phyloP scores from a whole-genome alignment of 176 grass and related monocot species.

The Oropetium thomaeum region DNA sequence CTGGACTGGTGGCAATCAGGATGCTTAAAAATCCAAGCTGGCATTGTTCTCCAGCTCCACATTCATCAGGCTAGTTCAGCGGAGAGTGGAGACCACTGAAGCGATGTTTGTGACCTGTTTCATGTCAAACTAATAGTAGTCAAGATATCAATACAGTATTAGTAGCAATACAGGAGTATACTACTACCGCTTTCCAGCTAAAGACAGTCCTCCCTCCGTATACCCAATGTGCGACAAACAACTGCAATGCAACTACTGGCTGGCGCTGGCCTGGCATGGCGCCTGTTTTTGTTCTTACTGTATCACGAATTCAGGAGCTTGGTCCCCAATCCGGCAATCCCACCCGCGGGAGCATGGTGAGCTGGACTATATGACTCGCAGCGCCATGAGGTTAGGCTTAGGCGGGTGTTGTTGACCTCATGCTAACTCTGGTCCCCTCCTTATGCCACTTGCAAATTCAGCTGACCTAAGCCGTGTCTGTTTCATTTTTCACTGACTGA shows the following conservation, averaged over 20 bases:
- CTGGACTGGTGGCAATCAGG: background rate
- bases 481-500: slow-evolving; percentile 15
- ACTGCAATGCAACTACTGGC: background rate
- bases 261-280: slow-evolving; percentile 3
- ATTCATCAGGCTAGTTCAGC: slow-evolving; percentile 9
- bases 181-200: slow-evolving; percentile 28
- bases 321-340: too few species aligned
- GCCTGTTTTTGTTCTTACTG: slow-evolving; percentile 16
- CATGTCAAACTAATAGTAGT: slow-evolving; percentile 21
- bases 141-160: slow-evolving; percentile 7
- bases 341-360: slow-evolving; percentile 29
- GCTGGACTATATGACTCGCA: slow-evolving; percentile 34
- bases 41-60: slow-evolving; percentile 5
- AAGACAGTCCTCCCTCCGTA: background rate
- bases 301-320: background rate
- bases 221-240: background rate
- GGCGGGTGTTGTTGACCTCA: slow-evolving; percentile 34
- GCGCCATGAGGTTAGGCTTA: slow-evolving; percentile 13
- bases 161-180: too few species aligned
- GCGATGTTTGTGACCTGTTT: slow-evolving; percentile 20
- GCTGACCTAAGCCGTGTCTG: background rate
- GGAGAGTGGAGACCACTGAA: slow-evolving; percentile 19
- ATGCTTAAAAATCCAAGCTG: slow-evolving; percentile 20
- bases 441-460: slow-evolving; percentile 17
- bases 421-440: slow-evolving; percentile 22